Conservation (phyloP, 495 filamentous ascomycete genomes). For the Xylaria palmicola region DNA sequence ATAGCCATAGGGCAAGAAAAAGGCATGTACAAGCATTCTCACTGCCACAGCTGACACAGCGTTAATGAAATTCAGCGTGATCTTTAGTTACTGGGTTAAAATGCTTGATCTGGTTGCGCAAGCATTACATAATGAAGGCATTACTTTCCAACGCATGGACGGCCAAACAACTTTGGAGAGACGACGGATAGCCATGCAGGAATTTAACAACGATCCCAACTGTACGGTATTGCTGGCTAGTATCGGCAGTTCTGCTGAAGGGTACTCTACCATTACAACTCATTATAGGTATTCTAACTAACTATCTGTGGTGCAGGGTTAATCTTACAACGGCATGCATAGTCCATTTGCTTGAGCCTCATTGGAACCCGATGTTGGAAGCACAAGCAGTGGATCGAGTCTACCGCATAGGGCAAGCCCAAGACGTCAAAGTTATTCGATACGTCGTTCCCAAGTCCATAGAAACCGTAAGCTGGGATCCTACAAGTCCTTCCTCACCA, state of each 20-base stretch:
- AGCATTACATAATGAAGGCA: background rate
- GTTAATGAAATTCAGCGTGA: slow-evolving; percentile 19
- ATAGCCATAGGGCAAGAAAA: background rate
- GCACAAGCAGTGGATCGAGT: slow-evolving; percentile 33
- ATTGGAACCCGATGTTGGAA: slow-evolving; percentile 34
- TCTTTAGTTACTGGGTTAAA: slow-evolving; percentile 21
- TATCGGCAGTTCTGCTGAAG: slow-evolving; percentile 22
- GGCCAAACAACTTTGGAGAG: background rate
- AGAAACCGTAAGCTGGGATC: slow-evolving; percentile 8
- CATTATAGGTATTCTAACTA: background rate
- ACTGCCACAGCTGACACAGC: background rate
- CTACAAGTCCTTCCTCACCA: background rate
- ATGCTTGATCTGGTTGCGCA: slow-evolving; percentile 23
- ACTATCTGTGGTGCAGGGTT: slow-evolving; percentile 17
- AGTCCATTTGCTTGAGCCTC: slow-evolving; percentile 33
- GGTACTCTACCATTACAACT: slow-evolving; percentile 10
- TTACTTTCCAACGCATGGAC: background rate
- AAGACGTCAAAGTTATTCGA: slow-evolving; percentile 21
- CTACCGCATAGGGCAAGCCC: slow-evolving; percentile 30
- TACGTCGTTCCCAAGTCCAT: slow-evolving; percentile 22
- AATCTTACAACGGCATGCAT: slow-evolving; percentile 25
- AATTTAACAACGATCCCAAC: slow-evolving; percentile 2
- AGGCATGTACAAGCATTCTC: background rate
- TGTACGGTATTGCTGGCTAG: slow-evolving; percentile 16
- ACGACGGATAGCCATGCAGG: background rate